These are phyloP conservation scores for Quercus berberidifolia DNA, from an alignment of 306 rosid species.

Conservation along the genomic window DNA sequence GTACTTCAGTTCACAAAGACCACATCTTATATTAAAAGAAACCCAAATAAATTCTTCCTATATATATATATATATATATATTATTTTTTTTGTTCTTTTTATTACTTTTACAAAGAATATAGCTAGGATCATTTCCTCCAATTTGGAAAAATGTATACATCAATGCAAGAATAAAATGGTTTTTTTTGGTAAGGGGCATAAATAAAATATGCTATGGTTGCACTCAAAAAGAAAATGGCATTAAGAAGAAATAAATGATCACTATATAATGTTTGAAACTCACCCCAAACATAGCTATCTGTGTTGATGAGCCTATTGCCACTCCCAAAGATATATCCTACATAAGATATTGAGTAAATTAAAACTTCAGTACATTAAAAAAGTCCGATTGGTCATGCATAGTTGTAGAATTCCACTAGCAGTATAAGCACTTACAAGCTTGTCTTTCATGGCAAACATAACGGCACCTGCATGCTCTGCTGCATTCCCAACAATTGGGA, in stretches of 20 bases:
- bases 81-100: not conserved
- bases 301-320: constrained; percentile 80
- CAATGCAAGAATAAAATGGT: not conserved
- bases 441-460: constrained; percentile 87
- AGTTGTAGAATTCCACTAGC: not conserved
- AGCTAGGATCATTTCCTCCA: not conserved
- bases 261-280: not conserved
- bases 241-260: not conserved
- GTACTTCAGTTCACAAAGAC: not conserved
- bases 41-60: not conserved
- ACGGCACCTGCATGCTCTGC: constrained; percentile 89
- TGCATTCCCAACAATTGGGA: constrained; percentile 81
- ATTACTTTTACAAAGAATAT: not conserved
- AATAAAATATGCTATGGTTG: not conserved
- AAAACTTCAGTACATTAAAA: not conserved
- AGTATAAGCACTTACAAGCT: constrained; percentile 49
- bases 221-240: not conserved
- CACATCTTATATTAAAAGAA: not conserved
- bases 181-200: no score
- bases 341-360: not conserved
- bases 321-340: constrained; percentile 84
- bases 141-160: not conserved
- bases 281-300: constrained; percentile 78
- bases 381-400: not conserved
- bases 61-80: no score